These are phyloP conservation scores for Bipolaris sorokiniana DNA, from an alignment of 2,329 filamentous ascomycete genomes.

Conservation along the genomic window DNA sequence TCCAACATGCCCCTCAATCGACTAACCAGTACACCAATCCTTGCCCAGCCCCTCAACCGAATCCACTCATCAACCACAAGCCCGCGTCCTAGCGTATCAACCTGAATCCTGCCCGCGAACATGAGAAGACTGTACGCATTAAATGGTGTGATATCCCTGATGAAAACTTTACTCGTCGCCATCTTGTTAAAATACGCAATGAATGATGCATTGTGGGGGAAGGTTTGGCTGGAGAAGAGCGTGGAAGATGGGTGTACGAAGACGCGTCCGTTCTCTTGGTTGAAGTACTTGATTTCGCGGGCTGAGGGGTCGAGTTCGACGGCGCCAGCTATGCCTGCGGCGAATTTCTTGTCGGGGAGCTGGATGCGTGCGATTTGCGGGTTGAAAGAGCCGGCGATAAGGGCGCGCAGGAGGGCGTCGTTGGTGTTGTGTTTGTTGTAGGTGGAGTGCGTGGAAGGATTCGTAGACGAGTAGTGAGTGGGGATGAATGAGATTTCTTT, in stretches of 20 bases:
- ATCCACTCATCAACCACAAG: constrained; percentile 93
- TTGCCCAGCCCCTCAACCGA: constrained; percentile 84
- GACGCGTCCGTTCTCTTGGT: constrained; percentile 64
- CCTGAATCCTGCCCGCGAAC: constrained; percentile 81
- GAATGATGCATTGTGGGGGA: constrained; percentile 76
- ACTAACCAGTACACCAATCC: constrained; percentile 88
- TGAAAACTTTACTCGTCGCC: constrained; percentile 88
- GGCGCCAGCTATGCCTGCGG: constrained; percentile 82
- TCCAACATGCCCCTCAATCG: constrained; percentile 86
- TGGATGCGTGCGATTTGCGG: constrained; percentile 92
- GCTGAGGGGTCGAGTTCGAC: constrained; percentile 94
- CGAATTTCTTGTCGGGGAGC: constrained; percentile 95
- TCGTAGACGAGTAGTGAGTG: constrained; percentile 46
- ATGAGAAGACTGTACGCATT: constrained; percentile 88
- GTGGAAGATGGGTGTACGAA: constrained; percentile 92
- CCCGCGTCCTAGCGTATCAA: constrained; percentile 87
- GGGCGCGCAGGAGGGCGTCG: constrained; percentile 54
- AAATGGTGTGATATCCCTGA: constrained; percentile 90
- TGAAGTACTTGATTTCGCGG: constrained; percentile 89
- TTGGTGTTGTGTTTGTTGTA: constrained; percentile 59
- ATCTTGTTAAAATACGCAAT: constrained; percentile 92
- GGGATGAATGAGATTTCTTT: constrained; percentile 82
- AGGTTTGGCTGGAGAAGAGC: constrained; percentile 81
- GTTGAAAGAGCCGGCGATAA: constrained; percentile 59
- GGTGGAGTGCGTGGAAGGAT: constrained; percentile 28